These are phyloP conservation scores for Thielaviopsis ethacetica DNA, from an alignment of 2,329 filamentous ascomycete species.

Conservation along the genomic window DNA sequence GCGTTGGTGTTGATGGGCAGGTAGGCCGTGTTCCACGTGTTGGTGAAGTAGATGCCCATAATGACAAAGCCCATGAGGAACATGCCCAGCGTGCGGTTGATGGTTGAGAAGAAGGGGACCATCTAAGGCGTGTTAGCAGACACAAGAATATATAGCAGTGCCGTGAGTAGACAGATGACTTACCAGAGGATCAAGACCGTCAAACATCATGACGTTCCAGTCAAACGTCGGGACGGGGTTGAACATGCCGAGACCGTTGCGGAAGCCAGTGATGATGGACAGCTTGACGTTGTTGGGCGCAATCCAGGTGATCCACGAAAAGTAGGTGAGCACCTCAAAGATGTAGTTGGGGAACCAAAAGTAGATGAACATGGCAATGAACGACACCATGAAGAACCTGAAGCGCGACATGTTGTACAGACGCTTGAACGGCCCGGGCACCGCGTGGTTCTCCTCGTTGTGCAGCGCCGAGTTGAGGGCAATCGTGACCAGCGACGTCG, in stretches of 20 bases:
- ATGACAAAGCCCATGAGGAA: conserved; percentile 38
- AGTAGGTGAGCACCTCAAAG: conserved; percentile 29
- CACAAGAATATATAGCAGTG: not conserved
- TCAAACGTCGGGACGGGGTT: conserved; percentile 27
- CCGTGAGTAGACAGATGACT: not conserved
- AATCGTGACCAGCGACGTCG: conserved; percentile 31
- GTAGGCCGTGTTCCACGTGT: conserved; percentile 40
- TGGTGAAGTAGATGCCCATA: conserved; percentile 40
- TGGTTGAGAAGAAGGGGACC: conserved; percentile 40
- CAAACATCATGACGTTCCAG: conserved; percentile 24
- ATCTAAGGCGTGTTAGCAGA: conserved; percentile 15
- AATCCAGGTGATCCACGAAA: conserved; percentile 40
- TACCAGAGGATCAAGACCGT: conserved; percentile 21
- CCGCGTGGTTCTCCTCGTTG: conserved; percentile 17
- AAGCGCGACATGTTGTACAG: conserved; percentile 27
- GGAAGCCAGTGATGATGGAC: conserved; percentile 21
- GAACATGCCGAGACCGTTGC: conserved; percentile 22
- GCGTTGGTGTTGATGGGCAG: conserved; percentile 35
- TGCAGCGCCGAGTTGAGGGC: conserved; percentile 34
- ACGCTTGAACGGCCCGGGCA: conserved; percentile 21
- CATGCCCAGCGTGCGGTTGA: conserved; percentile 44
- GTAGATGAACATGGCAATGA: conserved; percentile 32
- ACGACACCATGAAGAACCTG: conserved; percentile 29
- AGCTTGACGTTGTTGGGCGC: conserved; percentile 25
- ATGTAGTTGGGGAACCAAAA: conserved; percentile 39